These are phyloP conservation scores for Funneliformis caledonium DNA, from an alignment of 371 early-diverging fungal species.

Conservation along the genomic window DNA sequence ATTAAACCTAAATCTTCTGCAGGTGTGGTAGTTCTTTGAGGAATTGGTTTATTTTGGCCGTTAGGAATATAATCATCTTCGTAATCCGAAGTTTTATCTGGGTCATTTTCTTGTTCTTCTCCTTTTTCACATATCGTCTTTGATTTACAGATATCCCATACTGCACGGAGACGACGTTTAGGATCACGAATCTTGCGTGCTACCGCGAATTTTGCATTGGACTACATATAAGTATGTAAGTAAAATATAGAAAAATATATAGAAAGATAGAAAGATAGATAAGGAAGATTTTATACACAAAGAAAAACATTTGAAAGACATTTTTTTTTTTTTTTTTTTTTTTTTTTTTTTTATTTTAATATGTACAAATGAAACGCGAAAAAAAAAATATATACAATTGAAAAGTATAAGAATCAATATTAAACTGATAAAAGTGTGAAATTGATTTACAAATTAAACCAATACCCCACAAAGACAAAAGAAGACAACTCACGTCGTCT, in stretches of 20 bases:
- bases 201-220: conserved; percentile 73
- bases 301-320: background rate
- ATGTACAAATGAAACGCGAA: background rate
- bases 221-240: conserved; percentile 46
- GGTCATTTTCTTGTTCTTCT: conserved; percentile 62
- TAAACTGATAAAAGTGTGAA: conserved; percentile 15
- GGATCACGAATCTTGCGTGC: conserved; percentile 77
- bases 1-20: conserved; percentile 51
- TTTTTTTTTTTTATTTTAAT: conserved; percentile 29
- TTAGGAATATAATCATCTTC: conserved; percentile 41
- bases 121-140: conserved; percentile 90
- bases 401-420: no score
- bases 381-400: background rate
- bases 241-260: background rate
- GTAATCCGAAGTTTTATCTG: conserved; percentile 50
- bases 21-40: conserved; percentile 5
- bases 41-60: conserved; percentile 34
- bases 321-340: conserved; percentile 34
- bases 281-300: background rate
- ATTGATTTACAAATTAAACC: conserved; percentile 3
- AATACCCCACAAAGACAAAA: background rate
- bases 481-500: conserved; percentile 63
- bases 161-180: conserved; percentile 78
- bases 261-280: background rate
- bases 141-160: conserved; percentile 93